These are phyloP conservation scores for Elaeagnus macrophylla DNA, from an alignment of 306 rosid species.

Conservation along the genomic window DNA sequence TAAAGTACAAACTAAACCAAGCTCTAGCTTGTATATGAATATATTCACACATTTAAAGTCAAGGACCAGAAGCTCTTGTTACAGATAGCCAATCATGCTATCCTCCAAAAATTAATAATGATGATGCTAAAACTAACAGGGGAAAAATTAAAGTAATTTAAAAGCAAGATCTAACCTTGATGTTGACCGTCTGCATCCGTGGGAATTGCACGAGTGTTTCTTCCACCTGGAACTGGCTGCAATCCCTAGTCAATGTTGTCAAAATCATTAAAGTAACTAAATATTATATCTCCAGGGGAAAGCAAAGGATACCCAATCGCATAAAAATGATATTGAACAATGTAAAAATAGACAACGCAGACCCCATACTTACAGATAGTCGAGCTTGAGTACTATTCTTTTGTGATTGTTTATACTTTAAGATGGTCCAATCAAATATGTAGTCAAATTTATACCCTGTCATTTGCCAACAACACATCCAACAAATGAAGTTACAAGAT, in stretches of 20 bases:
- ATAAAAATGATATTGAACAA: background rate
- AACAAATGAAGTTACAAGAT: conserved; percentile 5
- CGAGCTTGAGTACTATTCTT: conserved; percentile 53
- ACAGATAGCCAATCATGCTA: too few relatives aligned
- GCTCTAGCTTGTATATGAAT: too few relatives aligned
- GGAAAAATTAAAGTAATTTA: too few relatives aligned
- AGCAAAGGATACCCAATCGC: too few relatives aligned
- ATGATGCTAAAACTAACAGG: too few relatives aligned
- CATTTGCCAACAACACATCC: conserved; percentile 13
- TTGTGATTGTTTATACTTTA: conserved; percentile 81
- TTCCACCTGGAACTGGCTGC: conserved; percentile 57
- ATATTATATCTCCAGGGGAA: too few relatives aligned
- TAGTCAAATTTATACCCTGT: conserved; percentile 81
- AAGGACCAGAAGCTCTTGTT: too few relatives aligned
- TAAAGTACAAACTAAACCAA: too few relatives aligned
- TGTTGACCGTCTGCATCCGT: conserved; percentile 42
- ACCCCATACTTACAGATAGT: conserved; percentile 42
- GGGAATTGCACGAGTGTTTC: conserved; percentile 45
- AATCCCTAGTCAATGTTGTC: conserved; percentile 21
- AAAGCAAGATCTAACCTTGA: conserved; percentile 43
- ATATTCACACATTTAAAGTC: too few relatives aligned
- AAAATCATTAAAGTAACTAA: conserved; percentile 18
- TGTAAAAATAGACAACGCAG: conserved; percentile 5
- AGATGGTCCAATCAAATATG: conserved; percentile 81
- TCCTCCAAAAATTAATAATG: too few relatives aligned